Evolutionary conservation across 495 filamentous ascomycete species (phyloP), one percentile per base, ranked within the genome.

Genomic region (Aspergillus haitiensis): DNA sequence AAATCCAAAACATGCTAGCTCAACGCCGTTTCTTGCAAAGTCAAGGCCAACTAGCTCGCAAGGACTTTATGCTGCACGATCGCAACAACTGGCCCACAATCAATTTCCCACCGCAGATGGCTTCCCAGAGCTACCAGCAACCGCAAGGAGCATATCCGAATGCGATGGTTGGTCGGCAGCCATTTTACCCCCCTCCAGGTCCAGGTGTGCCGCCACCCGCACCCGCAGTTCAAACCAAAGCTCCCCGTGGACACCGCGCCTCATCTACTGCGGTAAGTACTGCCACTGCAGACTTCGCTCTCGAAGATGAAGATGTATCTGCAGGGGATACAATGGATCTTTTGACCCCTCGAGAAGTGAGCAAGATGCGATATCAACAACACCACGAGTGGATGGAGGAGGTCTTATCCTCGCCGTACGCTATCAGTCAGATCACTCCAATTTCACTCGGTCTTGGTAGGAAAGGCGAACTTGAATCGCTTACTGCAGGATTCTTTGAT

Each of bases 321-420:
- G 81, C 87, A 2, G 92, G 92, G 13, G 94, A 98, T 67, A 80
- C 89, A 65, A 87, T 98, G 67, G 94, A 98, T 65, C 81, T 91
- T 51, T 75, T 96, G 37, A 93, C 88, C 0, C 92, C 93, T 15
- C 86, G 92, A 7, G 94, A 98, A 59, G 86, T 98, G 63, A 93
- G 90, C 64, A 77, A 86, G 61, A 82, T 84, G 64, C 81, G 94
- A 48, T 98, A 95, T 68, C 87, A 85, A 61, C 94, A 97, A 65
- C 94, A 98, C 66, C 94, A 98, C 64, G 92, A 96, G 72, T 97
- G 93, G 94, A 96, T 98, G 89, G 94, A 97, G 66, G 93, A 98
- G 73, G 85, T 98, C n/a, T 81, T 97, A 47, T 88, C 87, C 2
- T 96, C 92, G 0, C 90, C 92, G 0, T 97, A 93, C 63, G 78